phyloP scores from a whole-genome alignment of 345 rosid species.

The Barbarea vulgaris region DNA sequence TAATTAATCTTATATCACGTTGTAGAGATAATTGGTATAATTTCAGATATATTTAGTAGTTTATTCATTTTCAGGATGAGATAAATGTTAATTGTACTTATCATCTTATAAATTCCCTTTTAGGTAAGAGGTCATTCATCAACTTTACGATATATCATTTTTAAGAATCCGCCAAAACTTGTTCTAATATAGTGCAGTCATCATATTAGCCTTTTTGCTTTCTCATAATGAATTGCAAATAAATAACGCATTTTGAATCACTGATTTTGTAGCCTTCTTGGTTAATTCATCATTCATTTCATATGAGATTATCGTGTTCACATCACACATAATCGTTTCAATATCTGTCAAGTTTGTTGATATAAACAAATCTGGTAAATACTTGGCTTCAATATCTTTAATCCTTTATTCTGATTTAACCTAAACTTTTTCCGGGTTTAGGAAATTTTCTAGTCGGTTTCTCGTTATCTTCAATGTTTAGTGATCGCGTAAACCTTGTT shows the following conservation, averaged over 20 bases:
- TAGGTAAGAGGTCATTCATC: no score
- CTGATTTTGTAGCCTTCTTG: neutral
- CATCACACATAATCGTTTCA: neutral
- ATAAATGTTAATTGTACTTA: neutral
- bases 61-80: neutral
- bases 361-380: neutral
- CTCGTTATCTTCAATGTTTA: neutral
- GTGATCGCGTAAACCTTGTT: neutral
- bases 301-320: neutral
- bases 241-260: no score
- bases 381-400: neutral
- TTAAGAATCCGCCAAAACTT: neutral
- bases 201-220: neutral
- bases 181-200: neutral
- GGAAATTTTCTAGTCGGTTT: neutral
- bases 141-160: neutral
- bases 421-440: neutral
- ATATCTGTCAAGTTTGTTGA: neutral
- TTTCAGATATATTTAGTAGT: neutral
- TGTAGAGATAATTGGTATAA: neutral
- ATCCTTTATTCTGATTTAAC: neutral
- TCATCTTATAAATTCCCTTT: no score
- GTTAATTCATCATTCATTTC: neutral
- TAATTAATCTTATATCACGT: neutral
- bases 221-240: neutral